Evolutionary conservation across 1,284 basidiomycete genomes (phyloP), one percentile per base, ranked within the genome.

Genomic region (Rhodofomes roseus): DNA sequence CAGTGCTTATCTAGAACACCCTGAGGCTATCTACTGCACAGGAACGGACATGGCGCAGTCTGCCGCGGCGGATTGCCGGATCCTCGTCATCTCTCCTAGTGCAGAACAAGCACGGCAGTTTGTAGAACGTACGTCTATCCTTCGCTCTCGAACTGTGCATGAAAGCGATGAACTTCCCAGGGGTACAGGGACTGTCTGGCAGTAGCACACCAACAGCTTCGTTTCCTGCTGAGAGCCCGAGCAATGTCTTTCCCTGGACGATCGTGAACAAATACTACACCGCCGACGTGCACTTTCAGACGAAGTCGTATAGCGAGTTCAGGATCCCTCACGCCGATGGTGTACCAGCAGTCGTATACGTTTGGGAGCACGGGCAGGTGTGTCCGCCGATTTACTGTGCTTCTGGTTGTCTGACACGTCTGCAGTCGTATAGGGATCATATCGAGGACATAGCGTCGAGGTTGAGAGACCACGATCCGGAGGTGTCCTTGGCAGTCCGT

Each of bases 241-340:
- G 60, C 62, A 66, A 60, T n/a, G 64, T 61, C 34, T 73, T 90
- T 36, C 86, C 86, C 14, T 95, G 92, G 90, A 87, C 80, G 34
- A 90, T 95, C 61, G 76, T 79, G 60, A 95, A 95, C 78, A 90
- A 86, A 72, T 95, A 95, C 74, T 95, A 95, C 74, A 83, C 85
- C 12, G 93, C 93, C 4, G 74, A 83, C 56, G 88, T 95, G 6
- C 81, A 85, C 58, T 90, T 95, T 67, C 77, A 82, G 62, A 66
- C 65, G 9, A 64, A 68, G 22, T 63, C 62, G 41, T 63, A 68
- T 22, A 51, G 62, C 20, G 64, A 68, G n/a, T 69, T 71, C 55
- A 54, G 62, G n/a, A 63, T 65, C 5, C 59, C 66, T 29, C 68
- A 71, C 58, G 70, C 69, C 6, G 73, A 81, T n/a, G 77, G 77